A percentile compares a stretch with the other conserved stretches of the same genome.
Evolutionary conservation across 371 early-diverging fungal genomes (phyloP).

Genomic region (Mucor circinelloides): DNA sequence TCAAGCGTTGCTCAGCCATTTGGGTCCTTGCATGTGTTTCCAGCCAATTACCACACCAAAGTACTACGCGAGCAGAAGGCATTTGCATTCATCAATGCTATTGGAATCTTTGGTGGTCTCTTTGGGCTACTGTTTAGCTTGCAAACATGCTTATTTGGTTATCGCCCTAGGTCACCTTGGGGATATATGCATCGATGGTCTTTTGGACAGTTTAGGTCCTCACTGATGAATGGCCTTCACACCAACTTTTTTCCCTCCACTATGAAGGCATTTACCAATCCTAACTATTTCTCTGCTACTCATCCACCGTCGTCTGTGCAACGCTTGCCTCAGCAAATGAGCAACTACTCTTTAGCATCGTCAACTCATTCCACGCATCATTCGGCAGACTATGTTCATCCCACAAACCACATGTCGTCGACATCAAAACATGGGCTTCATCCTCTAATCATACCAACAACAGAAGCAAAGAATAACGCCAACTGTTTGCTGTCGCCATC

Average conservation of each 20-base stretch:
- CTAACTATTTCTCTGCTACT: not conserved
- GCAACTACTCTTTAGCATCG: not conserved
- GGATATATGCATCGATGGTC: constrained; percentile 31
- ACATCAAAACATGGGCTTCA: not conserved
- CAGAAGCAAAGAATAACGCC: not conserved
- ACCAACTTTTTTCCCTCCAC: constrained; percentile 14
- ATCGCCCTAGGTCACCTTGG: constrained; percentile 28
- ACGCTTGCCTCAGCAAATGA: not conserved
- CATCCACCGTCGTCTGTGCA: not conserved
- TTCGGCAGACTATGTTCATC: not conserved
- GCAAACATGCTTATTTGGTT: constrained; percentile 24
- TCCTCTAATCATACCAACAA: not conserved
- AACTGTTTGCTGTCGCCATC: constrained; percentile 1
- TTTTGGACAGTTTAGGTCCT: constrained; percentile 24
- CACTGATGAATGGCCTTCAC: constrained; percentile 19
- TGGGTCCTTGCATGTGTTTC: constrained; percentile 20
- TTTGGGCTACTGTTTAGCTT: constrained; percentile 19
- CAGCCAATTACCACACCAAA: constrained; percentile 8
- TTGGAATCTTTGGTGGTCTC: constrained; percentile 25
- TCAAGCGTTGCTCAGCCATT: constrained; percentile 5
- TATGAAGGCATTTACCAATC: not conserved
- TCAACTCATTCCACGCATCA: not conserved
- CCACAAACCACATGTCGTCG: not conserved
- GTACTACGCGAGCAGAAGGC: constrained; percentile 18
- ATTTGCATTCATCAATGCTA: constrained; percentile 23